A percentile compares a stretch with the other conserved stretches of the same genome.
phyloP scores from a whole-genome alignment of 2,329 filamentous ascomycete species.

The Cryphonectria radicalis region DNA sequence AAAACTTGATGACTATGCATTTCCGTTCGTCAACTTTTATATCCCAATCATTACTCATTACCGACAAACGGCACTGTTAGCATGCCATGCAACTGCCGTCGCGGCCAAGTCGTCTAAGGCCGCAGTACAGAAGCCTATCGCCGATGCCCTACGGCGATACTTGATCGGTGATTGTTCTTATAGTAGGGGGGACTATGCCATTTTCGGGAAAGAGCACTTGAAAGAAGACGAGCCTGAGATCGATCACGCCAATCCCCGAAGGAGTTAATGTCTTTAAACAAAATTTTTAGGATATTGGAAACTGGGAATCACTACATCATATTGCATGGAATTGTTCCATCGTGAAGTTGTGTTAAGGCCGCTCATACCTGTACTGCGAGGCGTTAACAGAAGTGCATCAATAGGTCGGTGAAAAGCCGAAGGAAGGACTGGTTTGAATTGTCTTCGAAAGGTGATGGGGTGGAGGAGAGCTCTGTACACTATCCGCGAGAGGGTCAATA shows the following conservation, averaged over 20 bases:
- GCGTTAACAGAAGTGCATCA: neutral
- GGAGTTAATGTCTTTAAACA: neutral
- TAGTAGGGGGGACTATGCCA: neutral
- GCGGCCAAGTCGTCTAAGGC: neutral
- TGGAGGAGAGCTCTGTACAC: neutral
- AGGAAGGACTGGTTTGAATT: neutral
- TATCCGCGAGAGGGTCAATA: neutral
- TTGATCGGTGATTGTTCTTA: neutral
- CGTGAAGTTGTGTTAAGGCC: neutral
- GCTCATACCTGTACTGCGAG: neutral
- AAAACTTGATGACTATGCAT: neutral
- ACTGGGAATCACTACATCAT: neutral
- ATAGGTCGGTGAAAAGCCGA: neutral
- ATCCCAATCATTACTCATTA: neutral
- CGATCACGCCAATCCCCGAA: neutral
- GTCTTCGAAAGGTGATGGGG: neutral
- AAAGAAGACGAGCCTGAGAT: neutral
- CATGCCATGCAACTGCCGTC: neutral
- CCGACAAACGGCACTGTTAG: neutral
- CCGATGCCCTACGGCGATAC: neutral
- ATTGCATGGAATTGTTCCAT: neutral
- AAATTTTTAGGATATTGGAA: neutral
- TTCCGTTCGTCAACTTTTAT: neutral
- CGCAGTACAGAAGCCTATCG: neutral
- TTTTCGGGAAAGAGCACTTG: neutral